Evolutionary conservation across 768 basidiomycete genomes (phyloP).

Genomic region (Leccinum sublutescens): DNA sequence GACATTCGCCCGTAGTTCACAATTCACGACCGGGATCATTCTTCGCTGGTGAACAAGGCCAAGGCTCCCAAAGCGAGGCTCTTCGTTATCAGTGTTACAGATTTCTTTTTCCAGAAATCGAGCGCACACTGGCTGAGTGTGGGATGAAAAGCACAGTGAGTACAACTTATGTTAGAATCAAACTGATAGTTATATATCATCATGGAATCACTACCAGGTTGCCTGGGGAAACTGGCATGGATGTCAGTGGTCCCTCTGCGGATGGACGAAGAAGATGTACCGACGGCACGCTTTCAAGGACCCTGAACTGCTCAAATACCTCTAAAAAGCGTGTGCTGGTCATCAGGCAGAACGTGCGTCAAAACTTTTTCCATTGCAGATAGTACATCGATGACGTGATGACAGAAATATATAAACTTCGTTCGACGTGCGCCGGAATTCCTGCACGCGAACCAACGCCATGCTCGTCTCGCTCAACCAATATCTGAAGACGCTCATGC

Average conservation of each 20-base stretch:
- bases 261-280: conserved; percentile 80
- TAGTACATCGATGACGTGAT: background rate
- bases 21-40: conserved; percentile 88
- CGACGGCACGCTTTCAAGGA: conserved; percentile 87
- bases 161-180: conserved; percentile 1
- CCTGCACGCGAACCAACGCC: no score
- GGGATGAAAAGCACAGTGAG: conserved; percentile 49
- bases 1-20: conserved; percentile 95
- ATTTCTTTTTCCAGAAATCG: conserved; percentile 78
- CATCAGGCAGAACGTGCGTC: conserved; percentile 52
- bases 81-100: conserved; percentile 74
- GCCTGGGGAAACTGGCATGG: conserved; percentile 4
- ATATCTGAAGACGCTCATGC: conserved; percentile 87
- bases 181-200: background rate
- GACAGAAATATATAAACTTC: conserved; percentile 36
- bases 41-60: conserved; percentile 72
- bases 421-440: no score
- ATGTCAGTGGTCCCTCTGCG: conserved; percentile 54
- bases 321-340: conserved; percentile 60
- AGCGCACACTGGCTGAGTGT: conserved; percentile 74
- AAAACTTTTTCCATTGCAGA: background rate
- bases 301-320: conserved; percentile 61
- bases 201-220: background rate
- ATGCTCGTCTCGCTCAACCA: no score
- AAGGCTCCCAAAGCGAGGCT: conserved; percentile 66